These are phyloP conservation scores for Martiniozyma abietophila DNA, from an alignment of 805 yeast species.

Conservation along the genomic window DNA sequence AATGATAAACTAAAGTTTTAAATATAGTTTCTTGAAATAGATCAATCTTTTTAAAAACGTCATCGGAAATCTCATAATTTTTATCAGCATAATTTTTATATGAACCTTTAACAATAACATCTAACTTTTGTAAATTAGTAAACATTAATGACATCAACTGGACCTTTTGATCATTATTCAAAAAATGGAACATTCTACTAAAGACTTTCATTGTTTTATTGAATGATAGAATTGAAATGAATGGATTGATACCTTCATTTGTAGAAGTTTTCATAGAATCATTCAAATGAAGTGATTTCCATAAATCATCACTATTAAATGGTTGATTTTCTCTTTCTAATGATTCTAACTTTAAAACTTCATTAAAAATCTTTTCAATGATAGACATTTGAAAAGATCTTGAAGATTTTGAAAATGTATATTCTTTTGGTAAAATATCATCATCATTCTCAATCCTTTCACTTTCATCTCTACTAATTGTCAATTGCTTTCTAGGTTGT, in stretches of 20 bases:
- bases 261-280: conserved; percentile 42
- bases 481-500: conserved; percentile 81
- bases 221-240: conserved; percentile 70
- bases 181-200: conserved; percentile 80
- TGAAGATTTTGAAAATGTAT: conserved; percentile 26
- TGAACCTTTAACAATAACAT: conserved; percentile 70
- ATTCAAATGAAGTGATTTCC: conserved; percentile 71
- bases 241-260: conserved; percentile 63
- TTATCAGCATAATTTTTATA: conserved; percentile 48
- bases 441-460: conserved; percentile 14
- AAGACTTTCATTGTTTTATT: conserved; percentile 85
- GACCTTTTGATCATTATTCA: conserved; percentile 65
- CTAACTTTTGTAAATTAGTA: conserved; percentile 69
- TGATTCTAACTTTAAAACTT: conserved; percentile 73
- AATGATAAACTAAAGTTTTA: conserved; percentile 74
- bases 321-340: conserved; percentile 48
- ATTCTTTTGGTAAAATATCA: conserved; percentile 24
- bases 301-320: conserved; percentile 42
- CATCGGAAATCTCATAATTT: conserved; percentile 42
- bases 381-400: conserved; percentile 52
- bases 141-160: conserved; percentile 70
- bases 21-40: conserved; percentile 72
- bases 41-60: conserved; percentile 53
- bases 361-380: conserved; percentile 71
- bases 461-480: conserved; percentile 34